Percentiles rank a stretch among this genome's conserved stretches.
Evolutionary conservation across 441 rosid genomes (phyloP).

Genomic region (Macaranga tanarius): DNA sequence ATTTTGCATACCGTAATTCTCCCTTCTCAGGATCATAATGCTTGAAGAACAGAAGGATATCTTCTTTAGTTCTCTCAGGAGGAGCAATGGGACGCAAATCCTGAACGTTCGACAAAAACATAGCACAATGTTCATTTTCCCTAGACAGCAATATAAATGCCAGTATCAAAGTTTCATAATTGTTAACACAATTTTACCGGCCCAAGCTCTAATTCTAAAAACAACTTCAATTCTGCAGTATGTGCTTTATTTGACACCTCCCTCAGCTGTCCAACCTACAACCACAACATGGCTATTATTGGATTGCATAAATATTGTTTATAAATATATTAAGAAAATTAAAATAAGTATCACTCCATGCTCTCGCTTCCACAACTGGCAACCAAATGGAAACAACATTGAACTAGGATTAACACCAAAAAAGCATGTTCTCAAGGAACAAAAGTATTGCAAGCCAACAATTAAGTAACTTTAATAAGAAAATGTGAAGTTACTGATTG

Average conservation of each 20-base stretch:
- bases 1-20: constrained; percentile 64
- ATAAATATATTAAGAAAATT: neutral
- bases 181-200: constrained; percentile 45
- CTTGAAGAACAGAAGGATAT: constrained; percentile 89
- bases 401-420: neutral
- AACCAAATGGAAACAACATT: neutral
- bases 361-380: neutral
- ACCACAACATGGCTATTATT: constrained; percentile 14
- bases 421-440: neutral
- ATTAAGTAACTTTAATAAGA: constrained; percentile 1
- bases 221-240: constrained; percentile 83
- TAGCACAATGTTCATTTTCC: neutral
- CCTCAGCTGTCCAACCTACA: constrained; percentile 90
- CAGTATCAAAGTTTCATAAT: constrained; percentile 13
- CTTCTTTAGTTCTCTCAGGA: constrained; percentile 74
- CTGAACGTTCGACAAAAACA: constrained; percentile 38
- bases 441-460: neutral
- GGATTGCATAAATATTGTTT: constrained; percentile 4
- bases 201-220: constrained; percentile 85
- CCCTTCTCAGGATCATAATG: constrained; percentile 75
- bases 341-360: neutral
- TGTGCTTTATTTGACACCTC: constrained; percentile 76
- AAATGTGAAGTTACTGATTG: constrained; percentile 52
- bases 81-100: constrained; percentile 68
- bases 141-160: constrained; percentile 4